These are phyloP conservation scores for Pyrus bretschneideri DNA, from an alignment of 306 rosid species.

Conservation along the genomic window DNA sequence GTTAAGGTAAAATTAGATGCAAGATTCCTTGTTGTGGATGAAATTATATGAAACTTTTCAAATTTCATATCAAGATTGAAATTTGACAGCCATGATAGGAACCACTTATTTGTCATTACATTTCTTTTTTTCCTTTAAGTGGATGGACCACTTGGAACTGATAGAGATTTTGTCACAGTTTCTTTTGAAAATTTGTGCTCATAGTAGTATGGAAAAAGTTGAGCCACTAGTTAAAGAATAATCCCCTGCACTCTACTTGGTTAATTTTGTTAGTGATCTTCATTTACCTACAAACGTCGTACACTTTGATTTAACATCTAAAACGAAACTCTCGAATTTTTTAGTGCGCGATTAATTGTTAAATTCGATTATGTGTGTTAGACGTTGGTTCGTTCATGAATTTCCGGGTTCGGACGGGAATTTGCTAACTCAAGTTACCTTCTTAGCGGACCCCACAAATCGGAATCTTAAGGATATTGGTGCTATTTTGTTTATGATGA, in stretches of 20 bases:
- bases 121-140: slow-evolving; percentile 3
- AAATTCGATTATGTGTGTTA: too few relatives aligned
- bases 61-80: neutral
- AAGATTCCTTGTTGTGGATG: neutral
- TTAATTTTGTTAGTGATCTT: neutral
- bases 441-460: slow-evolving; percentile 35
- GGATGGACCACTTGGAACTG: slow-evolving; percentile 33
- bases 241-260: neutral
- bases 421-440: slow-evolving; percentile 24
- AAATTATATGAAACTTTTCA: neutral
- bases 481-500: slow-evolving; percentile 15
- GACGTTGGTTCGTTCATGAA: neutral
- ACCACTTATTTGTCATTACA: neutral
- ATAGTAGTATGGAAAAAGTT: slow-evolving; percentile 17
- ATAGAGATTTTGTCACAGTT: slow-evolving; percentile 6
- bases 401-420: neutral
- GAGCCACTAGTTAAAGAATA: slow-evolving; percentile 28
- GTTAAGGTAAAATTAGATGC: neutral
- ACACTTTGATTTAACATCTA: neutral
- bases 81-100: slow-evolving; percentile 19
- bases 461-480: slow-evolving; percentile 46
- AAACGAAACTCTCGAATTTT: neutral
- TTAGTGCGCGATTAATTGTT: neutral
- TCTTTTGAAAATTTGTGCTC: neutral
- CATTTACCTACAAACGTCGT: neutral